Evolutionary conservation across 176 grass and related monocot genomes (phyloP).

Genomic region (Avena insularis): DNA sequence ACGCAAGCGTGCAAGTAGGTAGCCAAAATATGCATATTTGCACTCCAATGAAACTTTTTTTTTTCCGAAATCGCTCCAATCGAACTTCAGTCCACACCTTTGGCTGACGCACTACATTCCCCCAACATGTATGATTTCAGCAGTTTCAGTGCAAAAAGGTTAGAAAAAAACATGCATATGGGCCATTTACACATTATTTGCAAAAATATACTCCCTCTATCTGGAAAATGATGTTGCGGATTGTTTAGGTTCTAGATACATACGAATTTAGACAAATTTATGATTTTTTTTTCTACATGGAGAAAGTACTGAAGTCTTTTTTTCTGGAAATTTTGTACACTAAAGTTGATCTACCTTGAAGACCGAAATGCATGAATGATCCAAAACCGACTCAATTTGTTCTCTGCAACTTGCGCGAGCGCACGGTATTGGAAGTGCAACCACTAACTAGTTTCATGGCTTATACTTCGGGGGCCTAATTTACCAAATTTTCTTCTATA

Average conservation of each 20-base stretch:
- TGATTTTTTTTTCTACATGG: too few species aligned
- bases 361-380: background rate
- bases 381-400: background rate
- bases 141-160: too few species aligned
- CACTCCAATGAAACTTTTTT: background rate
- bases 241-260: too few species aligned
- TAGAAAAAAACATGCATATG: background rate
- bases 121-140: too few species aligned
- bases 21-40: constrained; percentile 2
- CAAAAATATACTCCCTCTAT: background rate
- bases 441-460: background rate
- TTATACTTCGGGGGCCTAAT: background rate
- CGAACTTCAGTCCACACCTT: background rate
- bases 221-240: too few species aligned
- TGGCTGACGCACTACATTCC: background rate
- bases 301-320: too few species aligned
- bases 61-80: background rate
- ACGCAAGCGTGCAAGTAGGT: background rate
- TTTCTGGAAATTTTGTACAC: background rate
- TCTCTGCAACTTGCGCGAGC: background rate
- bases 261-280: too few species aligned
- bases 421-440: background rate
- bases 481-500: background rate
- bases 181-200: background rate
- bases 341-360: constrained; percentile 24